These are phyloP conservation scores for Leptographium procerum DNA, from an alignment of 2,329 filamentous ascomycete species.

Conservation along the genomic window DNA sequence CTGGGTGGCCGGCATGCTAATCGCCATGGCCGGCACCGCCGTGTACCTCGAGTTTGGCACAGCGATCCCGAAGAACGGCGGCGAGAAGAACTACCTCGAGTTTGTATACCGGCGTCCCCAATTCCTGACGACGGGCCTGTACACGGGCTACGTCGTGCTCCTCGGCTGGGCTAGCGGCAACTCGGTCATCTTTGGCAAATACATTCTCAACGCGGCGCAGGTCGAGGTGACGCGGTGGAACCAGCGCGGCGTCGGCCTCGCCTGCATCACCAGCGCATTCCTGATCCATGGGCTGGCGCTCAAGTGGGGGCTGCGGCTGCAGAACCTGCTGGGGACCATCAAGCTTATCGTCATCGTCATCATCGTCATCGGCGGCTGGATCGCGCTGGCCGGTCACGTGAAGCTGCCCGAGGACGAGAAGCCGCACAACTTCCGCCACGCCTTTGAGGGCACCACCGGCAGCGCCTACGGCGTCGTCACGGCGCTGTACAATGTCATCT, in stretches of 20 bases:
- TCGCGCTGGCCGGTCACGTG: constrained; percentile 48
- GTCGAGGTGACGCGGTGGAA: constrained; percentile 55
- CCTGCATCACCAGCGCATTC: constrained; percentile 53
- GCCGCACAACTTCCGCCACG: constrained; percentile 46
- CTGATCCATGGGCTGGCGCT: constrained; percentile 52
- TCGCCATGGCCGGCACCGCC: constrained; percentile 50
- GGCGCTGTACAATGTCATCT: constrained; percentile 61
- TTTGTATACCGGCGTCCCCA: constrained; percentile 49
- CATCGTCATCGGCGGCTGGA: constrained; percentile 52
- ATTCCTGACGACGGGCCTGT: constrained; percentile 50
- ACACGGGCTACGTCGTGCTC: constrained; percentile 49
- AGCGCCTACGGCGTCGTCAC: constrained; percentile 58
- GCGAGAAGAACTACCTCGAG: constrained; percentile 58
- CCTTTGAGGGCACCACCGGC: constrained; percentile 54
- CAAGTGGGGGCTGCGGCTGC: constrained; percentile 55
- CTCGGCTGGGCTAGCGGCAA: constrained; percentile 57
- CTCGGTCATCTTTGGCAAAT: constrained; percentile 59
- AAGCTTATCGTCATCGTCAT: constrained; percentile 56
- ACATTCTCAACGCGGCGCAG: constrained; percentile 54
- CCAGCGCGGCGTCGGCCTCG: constrained; percentile 54
- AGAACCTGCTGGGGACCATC: constrained; percentile 53
- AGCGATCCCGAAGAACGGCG: constrained; percentile 51
- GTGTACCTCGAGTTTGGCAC: constrained; percentile 58
- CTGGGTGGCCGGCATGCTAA: constrained; percentile 51
- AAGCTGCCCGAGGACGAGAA: constrained; percentile 33